Percentiles rank a stretch among this genome's conserved stretches.
phyloP scores from a whole-genome alignment of 306 rosid genomes.

The Rosa rugosa region DNA sequence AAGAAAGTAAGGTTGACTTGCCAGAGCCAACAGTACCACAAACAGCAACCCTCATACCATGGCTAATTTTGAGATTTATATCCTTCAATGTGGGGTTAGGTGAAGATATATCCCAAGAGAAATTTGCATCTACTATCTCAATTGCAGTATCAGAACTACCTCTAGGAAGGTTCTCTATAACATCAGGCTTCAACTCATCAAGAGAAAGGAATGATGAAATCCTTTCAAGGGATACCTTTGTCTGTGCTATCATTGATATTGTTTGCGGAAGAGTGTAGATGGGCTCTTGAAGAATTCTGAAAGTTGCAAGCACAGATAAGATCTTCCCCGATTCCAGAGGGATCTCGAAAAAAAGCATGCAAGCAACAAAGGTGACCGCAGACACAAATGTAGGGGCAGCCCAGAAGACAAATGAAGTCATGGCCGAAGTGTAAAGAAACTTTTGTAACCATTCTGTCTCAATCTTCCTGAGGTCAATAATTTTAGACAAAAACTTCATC shows the following conservation, averaged over 20 bases:
- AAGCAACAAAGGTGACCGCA: conserved; percentile 70
- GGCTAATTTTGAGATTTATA: conserved; percentile 45
- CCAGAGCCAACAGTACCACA: conserved; percentile 92
- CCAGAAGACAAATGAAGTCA: conserved; percentile 52
- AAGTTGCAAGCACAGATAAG: conserved; percentile 81
- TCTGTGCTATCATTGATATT: conserved; percentile 65
- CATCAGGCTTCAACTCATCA: conserved; percentile 60
- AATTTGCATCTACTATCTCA: conserved; percentile 61
- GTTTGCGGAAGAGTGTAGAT: conserved; percentile 65
- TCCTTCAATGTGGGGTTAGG: conserved; percentile 49
- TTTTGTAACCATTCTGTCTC: conserved; percentile 70
- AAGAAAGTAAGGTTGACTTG: conserved; percentile 79
- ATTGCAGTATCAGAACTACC: conserved; percentile 62
- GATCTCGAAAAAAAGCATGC: conserved; percentile 58
- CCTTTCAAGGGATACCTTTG: conserved; percentile 84
- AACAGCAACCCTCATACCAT: conserved; percentile 76
- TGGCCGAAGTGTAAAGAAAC: conserved; percentile 39
- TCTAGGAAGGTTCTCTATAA: conserved; percentile 56
- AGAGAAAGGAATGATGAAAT: conserved; percentile 65
- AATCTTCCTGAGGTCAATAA: conserved; percentile 46
- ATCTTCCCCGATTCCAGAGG: conserved; percentile 91
- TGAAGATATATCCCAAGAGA: conserved; percentile 71
- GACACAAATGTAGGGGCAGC: conserved; percentile 76
- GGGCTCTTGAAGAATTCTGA: conserved; percentile 80
- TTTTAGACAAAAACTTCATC: conserved; percentile 78